Conservation (phyloP, 1,284 basidiomycete genomes). For the Peniophora sp. region DNA sequence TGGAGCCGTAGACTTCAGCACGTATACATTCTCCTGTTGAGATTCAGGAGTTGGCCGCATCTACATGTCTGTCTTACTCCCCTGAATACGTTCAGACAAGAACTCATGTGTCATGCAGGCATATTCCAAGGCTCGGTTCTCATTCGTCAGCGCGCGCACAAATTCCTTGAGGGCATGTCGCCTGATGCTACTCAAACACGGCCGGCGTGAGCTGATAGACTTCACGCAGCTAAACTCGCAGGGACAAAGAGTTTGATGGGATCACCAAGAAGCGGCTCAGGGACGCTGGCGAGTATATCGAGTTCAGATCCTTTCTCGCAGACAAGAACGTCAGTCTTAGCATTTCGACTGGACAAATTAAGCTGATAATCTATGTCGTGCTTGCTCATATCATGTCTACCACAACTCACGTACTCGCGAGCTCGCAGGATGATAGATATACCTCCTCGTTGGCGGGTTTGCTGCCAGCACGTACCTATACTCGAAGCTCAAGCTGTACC, state of each 20-base stretch:
- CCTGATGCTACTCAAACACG: slow-evolving; percentile 15
- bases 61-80: slow-evolving; percentile 3
- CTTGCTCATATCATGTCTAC: neutral
- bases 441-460: neutral
- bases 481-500: neutral
- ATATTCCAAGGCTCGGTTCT: slow-evolving; percentile 29
- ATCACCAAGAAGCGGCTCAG: slow-evolving; percentile 40
- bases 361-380: slow-evolving; percentile 33
- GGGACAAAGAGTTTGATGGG: slow-evolving; percentile 38
- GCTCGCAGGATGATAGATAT: no score
- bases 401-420: neutral
- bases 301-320: slow-evolving; percentile 32
- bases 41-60: slow-evolving; percentile 6
- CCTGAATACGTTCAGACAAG: neutral
- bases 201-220: slow-evolving; percentile 10
- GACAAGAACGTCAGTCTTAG: slow-evolving; percentile 36
- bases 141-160: slow-evolving; percentile 29
- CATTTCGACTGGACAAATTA: slow-evolving; percentile 39
- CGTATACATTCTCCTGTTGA: slow-evolving; percentile 8
- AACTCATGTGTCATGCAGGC: slow-evolving; percentile 15
- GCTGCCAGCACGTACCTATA: neutral
- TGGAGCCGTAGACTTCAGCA: slow-evolving; percentile 12
- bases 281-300: slow-evolving; percentile 33
- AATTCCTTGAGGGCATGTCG: no score
- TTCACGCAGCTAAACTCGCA: slow-evolving; percentile 20